Conservation (phyloP, 352 stramenopile species). For the Phytophthora hibernalis region DNA sequence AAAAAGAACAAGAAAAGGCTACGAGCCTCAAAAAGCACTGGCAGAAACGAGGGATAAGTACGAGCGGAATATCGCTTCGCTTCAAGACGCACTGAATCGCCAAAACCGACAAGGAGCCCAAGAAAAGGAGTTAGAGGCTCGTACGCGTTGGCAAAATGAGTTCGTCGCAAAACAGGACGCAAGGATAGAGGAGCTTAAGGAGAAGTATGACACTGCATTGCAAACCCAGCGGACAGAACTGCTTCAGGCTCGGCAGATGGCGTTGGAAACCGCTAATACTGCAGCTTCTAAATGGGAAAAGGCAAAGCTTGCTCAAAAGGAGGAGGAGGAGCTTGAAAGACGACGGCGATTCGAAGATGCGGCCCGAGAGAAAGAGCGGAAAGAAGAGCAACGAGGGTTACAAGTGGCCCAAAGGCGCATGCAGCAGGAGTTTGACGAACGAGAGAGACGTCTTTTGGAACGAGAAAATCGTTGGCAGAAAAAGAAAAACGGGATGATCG, state of each 20-base stretch:
- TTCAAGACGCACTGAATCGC: conserved; percentile 58
- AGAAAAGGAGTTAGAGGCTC: conserved; percentile 67
- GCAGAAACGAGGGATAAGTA: conserved; percentile 51
- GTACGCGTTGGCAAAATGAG: conserved; percentile 72
- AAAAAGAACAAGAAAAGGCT: conserved; percentile 62
- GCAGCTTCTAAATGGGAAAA: conserved; percentile 64
- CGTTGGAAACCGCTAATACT: conserved; percentile 52
- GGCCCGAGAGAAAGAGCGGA: conserved; percentile 43
- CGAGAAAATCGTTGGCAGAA: conserved; percentile 53
- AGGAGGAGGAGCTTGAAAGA: conserved; percentile 50
- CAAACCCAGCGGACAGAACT: conserved; percentile 68
- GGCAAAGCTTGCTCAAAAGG: conserved; percentile 42
- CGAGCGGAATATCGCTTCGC: conserved; percentile 51
- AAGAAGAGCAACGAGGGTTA: conserved; percentile 48
- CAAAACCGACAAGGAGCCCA: conserved; percentile 58
- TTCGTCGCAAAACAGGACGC: conserved; percentile 77
- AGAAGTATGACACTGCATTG: conserved; percentile 73
- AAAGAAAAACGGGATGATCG: conserved; percentile 50
- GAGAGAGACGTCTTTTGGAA: conserved; percentile 58
- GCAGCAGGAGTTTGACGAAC: conserved; percentile 61
- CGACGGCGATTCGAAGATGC: conserved; percentile 37
- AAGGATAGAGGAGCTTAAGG: conserved; percentile 67
- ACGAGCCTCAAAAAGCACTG: conserved; percentile 36
- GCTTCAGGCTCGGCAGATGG: conserved; percentile 53
- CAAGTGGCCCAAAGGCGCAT: conserved; percentile 46